Evolutionary conservation across 441 rosid genomes (phyloP).

Genomic region (Populus tomentosa): DNA sequence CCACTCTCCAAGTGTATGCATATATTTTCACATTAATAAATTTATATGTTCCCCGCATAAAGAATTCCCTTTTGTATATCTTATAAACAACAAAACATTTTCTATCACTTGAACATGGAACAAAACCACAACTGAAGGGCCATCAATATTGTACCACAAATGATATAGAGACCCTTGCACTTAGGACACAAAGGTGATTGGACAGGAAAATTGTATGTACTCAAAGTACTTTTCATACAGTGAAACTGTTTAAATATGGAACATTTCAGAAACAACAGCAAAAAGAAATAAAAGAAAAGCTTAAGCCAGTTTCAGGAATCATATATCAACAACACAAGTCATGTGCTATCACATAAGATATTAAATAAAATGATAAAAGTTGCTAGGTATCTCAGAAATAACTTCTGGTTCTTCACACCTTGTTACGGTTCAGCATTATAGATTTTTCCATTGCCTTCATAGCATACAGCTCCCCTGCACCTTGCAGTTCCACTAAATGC

Average conservation of each 20-base stretch:
- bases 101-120: neutral
- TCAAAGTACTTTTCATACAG: neutral
- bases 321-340: neutral
- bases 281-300: neutral
- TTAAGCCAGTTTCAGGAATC: neutral
- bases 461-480: conserved; percentile 70
- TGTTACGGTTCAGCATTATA: conserved; percentile 85
- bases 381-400: neutral
- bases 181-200: neutral
- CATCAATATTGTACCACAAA: neutral
- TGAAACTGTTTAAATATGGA: neutral
- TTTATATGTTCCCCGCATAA: neutral
- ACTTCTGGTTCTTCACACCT: conserved; percentile 38
- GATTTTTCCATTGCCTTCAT: conserved; percentile 99
- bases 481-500: conserved; percentile 86
- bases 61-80: neutral
- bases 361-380: neutral
- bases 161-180: neutral
- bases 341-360: neutral
- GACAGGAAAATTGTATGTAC: neutral
- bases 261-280: neutral
- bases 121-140: neutral
- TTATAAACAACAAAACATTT: neutral
- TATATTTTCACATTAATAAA: neutral
- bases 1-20: neutral